phyloP scores from a whole-genome alignment of 306 rosid genomes.

The Cercis canadensis region DNA sequence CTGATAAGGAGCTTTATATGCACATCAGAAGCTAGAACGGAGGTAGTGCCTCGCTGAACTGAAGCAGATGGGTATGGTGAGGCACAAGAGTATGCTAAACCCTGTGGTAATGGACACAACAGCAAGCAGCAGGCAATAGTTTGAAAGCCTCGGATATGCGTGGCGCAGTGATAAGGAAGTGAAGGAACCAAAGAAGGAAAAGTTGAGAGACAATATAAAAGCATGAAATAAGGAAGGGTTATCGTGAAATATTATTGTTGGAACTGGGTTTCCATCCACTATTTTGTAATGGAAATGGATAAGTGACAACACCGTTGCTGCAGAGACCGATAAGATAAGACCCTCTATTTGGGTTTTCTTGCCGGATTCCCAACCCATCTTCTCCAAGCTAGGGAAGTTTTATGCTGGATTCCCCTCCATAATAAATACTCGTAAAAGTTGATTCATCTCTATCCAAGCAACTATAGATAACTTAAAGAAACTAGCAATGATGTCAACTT shows the following conservation, averaged over 20 bases:
- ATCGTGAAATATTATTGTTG: conserved; percentile 12
- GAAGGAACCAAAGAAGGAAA: conserved; percentile 30
- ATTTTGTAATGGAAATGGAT: conserved; percentile 14
- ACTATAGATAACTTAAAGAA: too few species aligned
- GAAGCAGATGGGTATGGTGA: neutral
- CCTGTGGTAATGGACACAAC: neutral
- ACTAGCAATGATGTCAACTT: too few species aligned
- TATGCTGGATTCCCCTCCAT: too few species aligned
- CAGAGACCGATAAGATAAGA: neutral
- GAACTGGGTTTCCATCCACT: conserved; percentile 24
- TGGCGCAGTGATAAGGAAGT: neutral
- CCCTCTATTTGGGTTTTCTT: neutral
- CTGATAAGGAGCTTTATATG: too few species aligned
- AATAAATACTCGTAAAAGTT: too few species aligned
- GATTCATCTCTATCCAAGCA: too few species aligned
- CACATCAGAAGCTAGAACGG: too few species aligned
- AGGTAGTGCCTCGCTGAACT: too few species aligned
- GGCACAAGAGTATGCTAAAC: neutral
- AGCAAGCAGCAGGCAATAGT: conserved; percentile 11
- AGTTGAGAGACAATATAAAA: conserved; percentile 13
- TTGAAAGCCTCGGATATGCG: neutral
- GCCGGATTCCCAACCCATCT: too few species aligned
- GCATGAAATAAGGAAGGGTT: conserved; percentile 5
- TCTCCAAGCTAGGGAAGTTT: too few species aligned
- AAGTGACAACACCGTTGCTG: neutral